These are phyloP conservation scores for Leccinum boreale DNA, from an alignment of 768 basidiomycete genomes.

Conservation along the genomic window DNA sequence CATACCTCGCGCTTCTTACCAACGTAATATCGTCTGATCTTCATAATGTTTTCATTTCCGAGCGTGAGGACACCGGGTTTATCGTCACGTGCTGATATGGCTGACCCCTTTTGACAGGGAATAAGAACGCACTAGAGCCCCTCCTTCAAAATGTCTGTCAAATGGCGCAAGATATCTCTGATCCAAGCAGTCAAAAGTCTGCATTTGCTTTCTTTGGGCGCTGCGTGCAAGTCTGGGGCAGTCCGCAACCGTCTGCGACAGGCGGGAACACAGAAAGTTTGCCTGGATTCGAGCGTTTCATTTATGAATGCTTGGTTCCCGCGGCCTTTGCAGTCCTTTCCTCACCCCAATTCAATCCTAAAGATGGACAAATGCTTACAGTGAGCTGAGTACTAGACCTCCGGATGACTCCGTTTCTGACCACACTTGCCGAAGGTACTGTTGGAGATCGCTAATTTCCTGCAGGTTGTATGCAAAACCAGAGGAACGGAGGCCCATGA, in stretches of 20 bases:
- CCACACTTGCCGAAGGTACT: constrained; percentile 55
- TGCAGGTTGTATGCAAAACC: constrained; percentile 74
- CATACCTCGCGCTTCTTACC: constrained; percentile 81
- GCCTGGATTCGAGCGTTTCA: constrained; percentile 89
- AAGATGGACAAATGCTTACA: constrained; percentile 82
- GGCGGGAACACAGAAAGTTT: constrained; percentile 44
- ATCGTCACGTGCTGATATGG: neutral
- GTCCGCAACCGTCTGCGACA: constrained; percentile 36
- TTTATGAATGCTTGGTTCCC: constrained; percentile 84
- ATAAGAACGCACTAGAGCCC: constrained; percentile 63
- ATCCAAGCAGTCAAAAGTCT: constrained; percentile 71
- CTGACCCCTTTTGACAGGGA: constrained; percentile 40
- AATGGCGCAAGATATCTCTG: constrained; percentile 72
- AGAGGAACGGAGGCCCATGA: constrained; percentile 81
- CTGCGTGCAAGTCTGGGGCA: constrained; percentile 68
- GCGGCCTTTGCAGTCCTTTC: constrained; percentile 80
- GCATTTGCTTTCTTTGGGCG: constrained; percentile 77
- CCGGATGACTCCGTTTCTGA: neutral
- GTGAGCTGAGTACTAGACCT: constrained; percentile 43
- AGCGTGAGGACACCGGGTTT: constrained; percentile 50
- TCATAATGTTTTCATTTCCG: constrained; percentile 81
- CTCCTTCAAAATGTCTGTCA: constrained; percentile 72
- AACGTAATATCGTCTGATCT: constrained; percentile 79
- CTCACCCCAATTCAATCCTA: constrained; percentile 75
- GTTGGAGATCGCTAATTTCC: constrained; percentile 81